Evolutionary conservation across 2,329 filamentous ascomycete species (phyloP), one percentile per base, ranked within the genome.

Genomic region (Aspergillus sp.): DNA sequence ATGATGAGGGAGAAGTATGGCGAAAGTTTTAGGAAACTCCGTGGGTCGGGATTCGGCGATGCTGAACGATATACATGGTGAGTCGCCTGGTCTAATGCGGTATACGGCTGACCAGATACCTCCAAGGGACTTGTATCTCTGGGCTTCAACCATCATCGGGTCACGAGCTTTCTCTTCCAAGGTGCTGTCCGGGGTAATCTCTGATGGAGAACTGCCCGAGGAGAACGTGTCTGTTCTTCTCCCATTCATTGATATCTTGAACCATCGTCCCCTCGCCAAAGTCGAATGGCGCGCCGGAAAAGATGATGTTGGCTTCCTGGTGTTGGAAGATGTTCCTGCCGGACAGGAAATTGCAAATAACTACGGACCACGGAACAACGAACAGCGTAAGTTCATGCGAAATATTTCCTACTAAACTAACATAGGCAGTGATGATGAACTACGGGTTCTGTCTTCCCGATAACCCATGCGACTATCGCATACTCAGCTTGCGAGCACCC

Each of bases 361-460:
- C 53, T 86, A 86, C 49, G 81, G 81, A 17, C 59, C 66, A n/a
- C 82, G 84, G 56, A 82, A 80, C 5, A 86, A 86, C 47, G 80
- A 78, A 37, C 79, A 84, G 58, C 61, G 66, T 61, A 39, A 29
- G 58, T 40, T 16, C 25, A 10, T 7, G 11, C 16, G 15, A 19
- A 10, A 27, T 20, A 28, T 15, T 11, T 15, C 4, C 12, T 8
- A n/a, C 8, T 30, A 5, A 12, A 32, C 12, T 26, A 2, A 28
- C 19, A 43, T 26, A 5, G 19, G 5, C 26, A 64, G 60, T 64
- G 35, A 57, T 67, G 49, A 55, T 66, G 44, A 64, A 62, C 33
- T 67, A 67, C 35, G 63, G 63, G 8, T 67, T 67, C 45, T 63
- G 61, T 24, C 50, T 64, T n/a, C 36, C 46, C 4, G 45, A 58